Conservation (phyloP, 2,329 filamentous ascomycete genomes). For the Chaetomiaceae sp. region DNA sequence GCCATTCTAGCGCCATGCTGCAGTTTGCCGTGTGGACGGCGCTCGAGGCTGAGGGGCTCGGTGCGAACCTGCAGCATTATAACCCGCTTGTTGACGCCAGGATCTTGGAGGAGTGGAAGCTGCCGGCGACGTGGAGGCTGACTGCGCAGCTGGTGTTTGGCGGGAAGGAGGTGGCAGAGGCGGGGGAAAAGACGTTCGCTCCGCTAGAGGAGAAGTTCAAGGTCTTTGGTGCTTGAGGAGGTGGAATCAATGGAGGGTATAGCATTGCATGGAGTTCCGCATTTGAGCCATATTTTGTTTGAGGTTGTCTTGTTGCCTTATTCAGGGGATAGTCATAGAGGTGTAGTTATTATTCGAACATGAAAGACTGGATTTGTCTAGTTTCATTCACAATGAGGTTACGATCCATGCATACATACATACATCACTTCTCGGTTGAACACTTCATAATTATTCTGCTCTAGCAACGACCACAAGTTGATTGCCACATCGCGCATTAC, state of each 20-base stretch:
- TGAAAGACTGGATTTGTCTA: no score
- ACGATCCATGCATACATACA: no score
- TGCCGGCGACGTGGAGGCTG: constrained; percentile 71
- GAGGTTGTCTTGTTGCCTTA: no score
- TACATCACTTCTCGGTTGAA: no score
- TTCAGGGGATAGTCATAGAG: no score
- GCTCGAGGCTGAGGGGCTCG: constrained; percentile 77
- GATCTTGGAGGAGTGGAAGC: constrained; percentile 63
- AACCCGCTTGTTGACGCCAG: constrained; percentile 77
- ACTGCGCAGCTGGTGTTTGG: constrained; percentile 85
- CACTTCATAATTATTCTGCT: not conserved
- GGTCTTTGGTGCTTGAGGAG: constrained; percentile 51
- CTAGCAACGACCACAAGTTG: constrained; percentile 3
- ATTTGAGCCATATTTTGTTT: not conserved
- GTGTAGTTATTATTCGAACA: no score
- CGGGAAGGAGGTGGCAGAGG: constrained; percentile 47
- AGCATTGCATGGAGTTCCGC: constrained; percentile 17
- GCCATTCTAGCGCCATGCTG: constrained; percentile 76
- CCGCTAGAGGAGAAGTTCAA: constrained; percentile 64
- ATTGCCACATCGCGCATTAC: constrained; percentile 6
- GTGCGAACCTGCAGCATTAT: constrained; percentile 90
- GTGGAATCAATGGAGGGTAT: not conserved
- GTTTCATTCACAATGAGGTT: no score
- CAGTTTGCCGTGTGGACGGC: constrained; percentile 78
- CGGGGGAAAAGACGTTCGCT: constrained; percentile 60